Conservation (phyloP, 2,329 filamentous ascomycete genomes). For the Westerdykella ornata region DNA sequence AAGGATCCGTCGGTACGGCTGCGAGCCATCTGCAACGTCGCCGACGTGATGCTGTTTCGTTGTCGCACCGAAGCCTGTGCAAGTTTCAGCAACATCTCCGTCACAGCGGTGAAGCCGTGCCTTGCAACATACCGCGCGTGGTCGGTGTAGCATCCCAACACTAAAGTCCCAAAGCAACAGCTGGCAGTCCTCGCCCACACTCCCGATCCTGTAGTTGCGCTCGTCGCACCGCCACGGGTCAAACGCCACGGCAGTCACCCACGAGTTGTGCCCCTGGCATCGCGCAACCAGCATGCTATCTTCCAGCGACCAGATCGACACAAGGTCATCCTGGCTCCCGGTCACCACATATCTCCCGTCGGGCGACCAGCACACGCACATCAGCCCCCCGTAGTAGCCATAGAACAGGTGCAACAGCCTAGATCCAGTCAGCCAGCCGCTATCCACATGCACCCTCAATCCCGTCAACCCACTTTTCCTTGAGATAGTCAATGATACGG, state of each 20-base stretch:
- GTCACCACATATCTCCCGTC: constrained; percentile 94
- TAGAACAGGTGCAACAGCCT: constrained; percentile 82
- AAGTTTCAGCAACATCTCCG: constrained; percentile 2
- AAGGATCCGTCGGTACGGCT: constrained; percentile 56
- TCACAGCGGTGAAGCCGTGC: constrained; percentile 8
- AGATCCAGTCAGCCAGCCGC: constrained; percentile 1
- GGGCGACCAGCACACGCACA: constrained; percentile 94
- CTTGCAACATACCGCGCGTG: constrained; percentile 65
- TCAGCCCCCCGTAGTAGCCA: constrained; percentile 88
- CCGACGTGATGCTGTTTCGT: constrained; percentile 46
- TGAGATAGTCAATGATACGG: constrained; percentile 83
- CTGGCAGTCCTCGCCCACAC: constrained; percentile 87
- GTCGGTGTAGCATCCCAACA: constrained; percentile 89
- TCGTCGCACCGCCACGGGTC: constrained; percentile 97
- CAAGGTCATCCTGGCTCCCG: constrained; percentile 89
- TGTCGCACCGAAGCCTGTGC: constrained; percentile 51
- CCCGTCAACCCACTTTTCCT: constrained; percentile 62
- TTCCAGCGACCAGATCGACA: constrained; percentile 88
- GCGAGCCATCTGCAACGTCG: constrained; percentile 40
- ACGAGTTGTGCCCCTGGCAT: constrained; percentile 92
- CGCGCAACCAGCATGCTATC: constrained; percentile 81
- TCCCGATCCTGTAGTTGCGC: constrained; percentile 90
- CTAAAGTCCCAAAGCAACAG: constrained; percentile 96
- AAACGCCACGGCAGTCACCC: constrained; percentile 89
- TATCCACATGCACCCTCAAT: background rate